Percentiles rank a stretch among this genome's conserved stretches.
Evolutionary conservation across 2,329 filamentous ascomycete genomes (phyloP).

Genomic region (Beauveria asiatica): DNA sequence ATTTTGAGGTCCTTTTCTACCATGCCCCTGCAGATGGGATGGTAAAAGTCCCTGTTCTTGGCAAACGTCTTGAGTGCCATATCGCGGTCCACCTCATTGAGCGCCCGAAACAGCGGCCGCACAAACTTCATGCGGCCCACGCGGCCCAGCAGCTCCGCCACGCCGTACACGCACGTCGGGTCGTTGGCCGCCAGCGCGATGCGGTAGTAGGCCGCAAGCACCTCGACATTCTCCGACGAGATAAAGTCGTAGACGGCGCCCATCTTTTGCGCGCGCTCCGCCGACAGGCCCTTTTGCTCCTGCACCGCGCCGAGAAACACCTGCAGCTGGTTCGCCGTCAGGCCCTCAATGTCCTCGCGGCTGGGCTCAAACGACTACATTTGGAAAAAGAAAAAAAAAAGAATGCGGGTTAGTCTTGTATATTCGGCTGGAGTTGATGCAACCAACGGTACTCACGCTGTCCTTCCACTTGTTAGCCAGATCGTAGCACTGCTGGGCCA

Average conservation of each 20-base stretch:
- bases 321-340: slow-evolving; percentile 80
- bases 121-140: slow-evolving; percentile 98
- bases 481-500: slow-evolving; percentile 77
- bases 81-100: slow-evolving; percentile 65
- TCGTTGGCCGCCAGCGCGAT: slow-evolving; percentile 72
- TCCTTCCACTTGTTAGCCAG: slow-evolving; percentile 76
- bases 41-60: slow-evolving; percentile 86
- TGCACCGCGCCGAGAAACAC: slow-evolving; percentile 83
- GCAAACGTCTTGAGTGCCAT: slow-evolving; percentile 77
- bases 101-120: slow-evolving; percentile 67
- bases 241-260: slow-evolving; percentile 66
- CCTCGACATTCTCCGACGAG: slow-evolving; percentile 75
- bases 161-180: slow-evolving; percentile 56
- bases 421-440: not conserved
- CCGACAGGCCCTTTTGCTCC: slow-evolving; percentile 50
- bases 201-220: slow-evolving; percentile 71
- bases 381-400: slow-evolving; percentile 11
- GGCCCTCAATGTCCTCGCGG: slow-evolving; percentile 59
- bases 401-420: not conserved
- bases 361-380: slow-evolving; percentile 52
- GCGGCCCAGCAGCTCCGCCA: slow-evolving; percentile 65
- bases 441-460: slow-evolving; percentile 30
- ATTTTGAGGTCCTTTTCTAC: slow-evolving; percentile 72
- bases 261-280: slow-evolving; percentile 60
- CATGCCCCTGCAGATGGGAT: slow-evolving; percentile 83